These are phyloP conservation scores for Penicillium dipodomyicola DNA, from an alignment of 495 filamentous ascomycete genomes.

Conservation along the genomic window DNA sequence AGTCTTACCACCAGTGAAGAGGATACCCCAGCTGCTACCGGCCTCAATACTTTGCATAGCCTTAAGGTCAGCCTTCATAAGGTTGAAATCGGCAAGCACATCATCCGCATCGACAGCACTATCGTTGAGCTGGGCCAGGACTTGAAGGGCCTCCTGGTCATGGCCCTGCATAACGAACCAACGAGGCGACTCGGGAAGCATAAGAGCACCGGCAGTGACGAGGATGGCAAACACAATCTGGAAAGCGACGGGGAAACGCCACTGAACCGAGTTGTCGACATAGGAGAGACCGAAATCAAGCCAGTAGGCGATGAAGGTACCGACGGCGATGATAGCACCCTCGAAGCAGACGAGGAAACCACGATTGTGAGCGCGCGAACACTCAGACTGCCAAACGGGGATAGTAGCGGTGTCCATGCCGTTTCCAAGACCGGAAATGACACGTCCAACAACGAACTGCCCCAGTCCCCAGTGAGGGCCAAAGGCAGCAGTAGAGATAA, in stretches of 20 bases:
- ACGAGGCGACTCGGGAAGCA: constrained; percentile 72
- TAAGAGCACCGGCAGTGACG: constrained; percentile 54
- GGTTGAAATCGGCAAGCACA: constrained; percentile 47
- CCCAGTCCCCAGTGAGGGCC: constrained; percentile 45
- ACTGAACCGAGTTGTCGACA: constrained; percentile 39
- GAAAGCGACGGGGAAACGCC: constrained; percentile 76
- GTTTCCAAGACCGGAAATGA: constrained; percentile 71
- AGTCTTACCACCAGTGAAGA: constrained; percentile 46
- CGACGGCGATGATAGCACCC: constrained; percentile 74
- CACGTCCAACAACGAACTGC: constrained; percentile 71
- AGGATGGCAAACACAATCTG: constrained; percentile 70
- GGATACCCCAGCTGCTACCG: constrained; percentile 25
- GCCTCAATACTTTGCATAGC: constrained; percentile 35
- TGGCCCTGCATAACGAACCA: constrained; percentile 68
- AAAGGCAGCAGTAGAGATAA: constrained; percentile 62
- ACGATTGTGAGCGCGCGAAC: constrained; percentile 67
- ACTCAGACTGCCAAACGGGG: constrained; percentile 75
- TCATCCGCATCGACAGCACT: constrained; percentile 29
- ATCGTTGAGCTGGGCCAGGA: constrained; percentile 57
- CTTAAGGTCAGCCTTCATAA: constrained; percentile 41
- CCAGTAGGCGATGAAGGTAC: constrained; percentile 78
- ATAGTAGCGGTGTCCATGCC: constrained; percentile 74
- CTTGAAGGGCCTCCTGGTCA: constrained; percentile 58
- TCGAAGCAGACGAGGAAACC: constrained; percentile 81
- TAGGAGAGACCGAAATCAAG: constrained; percentile 76